These are phyloP conservation scores for Nemania bipapillata DNA, from an alignment of 2,329 filamentous ascomycete genomes.

Conservation along the genomic window DNA sequence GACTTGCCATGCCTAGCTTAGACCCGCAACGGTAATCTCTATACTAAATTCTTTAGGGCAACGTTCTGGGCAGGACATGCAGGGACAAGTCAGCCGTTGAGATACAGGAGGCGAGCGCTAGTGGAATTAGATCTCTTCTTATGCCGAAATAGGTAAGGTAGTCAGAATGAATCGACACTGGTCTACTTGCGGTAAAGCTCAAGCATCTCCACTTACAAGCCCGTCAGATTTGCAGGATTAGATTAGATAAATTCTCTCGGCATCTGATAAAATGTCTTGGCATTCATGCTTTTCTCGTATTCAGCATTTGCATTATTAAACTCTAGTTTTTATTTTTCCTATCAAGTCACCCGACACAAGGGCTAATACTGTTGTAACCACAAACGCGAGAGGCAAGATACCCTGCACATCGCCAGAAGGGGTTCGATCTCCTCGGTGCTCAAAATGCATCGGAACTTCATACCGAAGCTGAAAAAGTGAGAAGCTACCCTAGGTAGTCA, in stretches of 20 bases:
- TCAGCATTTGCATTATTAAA: background rate
- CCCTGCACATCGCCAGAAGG: background rate
- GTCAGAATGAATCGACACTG: background rate
- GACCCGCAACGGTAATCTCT: background rate
- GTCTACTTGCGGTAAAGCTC: background rate
- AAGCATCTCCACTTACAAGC: background rate
- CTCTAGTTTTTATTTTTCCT: background rate
- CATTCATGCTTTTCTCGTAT: conserved; percentile 6
- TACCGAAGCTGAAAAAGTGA: background rate
- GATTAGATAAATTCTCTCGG: conserved; percentile 1
- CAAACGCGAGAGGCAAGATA: background rate
- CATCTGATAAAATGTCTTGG: conserved; percentile 5
- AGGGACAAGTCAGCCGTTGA: background rate
- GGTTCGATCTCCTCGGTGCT: background rate
- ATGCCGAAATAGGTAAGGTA: no score
- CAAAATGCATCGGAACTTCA: background rate
- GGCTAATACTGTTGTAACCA: no score
- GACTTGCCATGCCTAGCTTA: background rate
- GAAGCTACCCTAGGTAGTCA: background rate
- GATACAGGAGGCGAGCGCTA: background rate
- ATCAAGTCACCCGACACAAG: background rate
- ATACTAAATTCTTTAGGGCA: background rate
- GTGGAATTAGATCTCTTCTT: background rate
- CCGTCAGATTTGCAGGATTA: background rate
- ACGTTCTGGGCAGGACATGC: background rate